Base-by-base conservation (phyloP, 495 filamentous ascomycete species). In the Neurospora hispaniola region DNA sequence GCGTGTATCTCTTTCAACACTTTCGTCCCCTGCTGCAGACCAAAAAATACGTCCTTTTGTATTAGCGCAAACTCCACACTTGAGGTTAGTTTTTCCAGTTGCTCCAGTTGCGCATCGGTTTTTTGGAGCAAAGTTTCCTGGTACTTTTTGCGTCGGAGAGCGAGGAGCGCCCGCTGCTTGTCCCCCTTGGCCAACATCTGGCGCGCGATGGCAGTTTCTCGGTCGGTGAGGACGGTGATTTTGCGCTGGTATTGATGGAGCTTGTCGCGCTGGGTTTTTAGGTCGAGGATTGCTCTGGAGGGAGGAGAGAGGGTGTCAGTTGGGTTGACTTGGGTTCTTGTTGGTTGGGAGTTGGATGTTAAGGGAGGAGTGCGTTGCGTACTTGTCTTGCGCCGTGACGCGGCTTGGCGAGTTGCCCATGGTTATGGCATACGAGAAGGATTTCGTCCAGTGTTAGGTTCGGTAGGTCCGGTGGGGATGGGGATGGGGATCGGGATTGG, bases 191-290 rank as follows among this genome's bases (percentile, higher is more conserved):
- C 82, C 10, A 99, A 88, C 80, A 94, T 92, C 83, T 93, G 86
- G 71, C 88, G 87, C n/a, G 96, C 96, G 75, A 94, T 90, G 44
- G 86, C 89, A 38, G 89, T 95, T 81, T 99, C 96, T 71, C 90
- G 89, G 79, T 89, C 82, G 14, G 96, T 97, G 27, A 99, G 88
- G 70, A 91, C 85, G 41, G 89, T 89, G 78, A 99, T 95, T 75
- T 92, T 92, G 73, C 90, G 90, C 80, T 97, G 94, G 83, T 99
- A 98, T 77, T 96, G 92, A 75, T 94, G 93, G 2, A 66, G 92
- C 77, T 92, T 94, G 86, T 99, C 96, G 79, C 96, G 94, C 83
- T 99, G 96, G 84, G 90, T 92, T 82, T 98, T 98, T 80, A 99
- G 90, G 83, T 98, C 94, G 73, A 98, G 91, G 81, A 98, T 98